A percentile compares a stretch with the other conserved stretches of the same genome.
These are phyloP conservation scores for Scytalidium lignicola DNA, from an alignment of 2,329 filamentous ascomycete genomes.

Conservation along the genomic window DNA sequence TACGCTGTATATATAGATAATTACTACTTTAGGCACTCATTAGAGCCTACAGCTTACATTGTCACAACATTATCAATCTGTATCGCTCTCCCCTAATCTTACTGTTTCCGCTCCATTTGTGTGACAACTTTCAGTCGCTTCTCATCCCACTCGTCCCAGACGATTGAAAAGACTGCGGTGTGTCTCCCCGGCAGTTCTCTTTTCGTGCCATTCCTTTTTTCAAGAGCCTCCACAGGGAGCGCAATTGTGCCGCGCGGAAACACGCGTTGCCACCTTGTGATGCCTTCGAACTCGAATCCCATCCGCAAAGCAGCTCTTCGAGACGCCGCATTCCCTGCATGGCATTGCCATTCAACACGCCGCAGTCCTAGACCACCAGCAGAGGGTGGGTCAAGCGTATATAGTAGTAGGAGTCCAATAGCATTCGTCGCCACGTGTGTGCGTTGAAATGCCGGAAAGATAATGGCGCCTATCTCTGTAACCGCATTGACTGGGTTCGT, in stretches of 20 bases:
- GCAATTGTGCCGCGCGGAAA: background rate
- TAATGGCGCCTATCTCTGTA: background rate
- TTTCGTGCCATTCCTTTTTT: background rate
- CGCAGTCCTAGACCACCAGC: conserved; percentile 48
- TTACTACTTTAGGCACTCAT: no score
- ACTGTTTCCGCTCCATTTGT: background rate
- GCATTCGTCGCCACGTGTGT: background rate
- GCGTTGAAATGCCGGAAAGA: background rate
- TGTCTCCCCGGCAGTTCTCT: background rate
- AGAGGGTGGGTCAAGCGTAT: conserved; percentile 38
- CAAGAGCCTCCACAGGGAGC: background rate
- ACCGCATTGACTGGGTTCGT: background rate
- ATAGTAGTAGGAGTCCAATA: background rate
- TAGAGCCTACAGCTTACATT: no score
- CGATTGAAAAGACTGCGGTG: background rate
- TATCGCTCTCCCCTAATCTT: background rate
- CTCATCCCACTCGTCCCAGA: background rate
- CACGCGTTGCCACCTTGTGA: conserved; percentile 11
- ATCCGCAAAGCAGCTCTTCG: conserved; percentile 46
- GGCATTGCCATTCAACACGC: conserved; percentile 57
- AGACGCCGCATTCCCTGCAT: conserved; percentile 47
- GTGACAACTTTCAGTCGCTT: background rate
- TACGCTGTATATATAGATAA: no score
- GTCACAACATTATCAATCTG: no score
- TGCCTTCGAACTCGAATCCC: conserved; percentile 52